These are phyloP conservation scores for Colletotrichum tanaceti DNA, from an alignment of 2,329 filamentous ascomycete genomes.

Conservation along the genomic window DNA sequence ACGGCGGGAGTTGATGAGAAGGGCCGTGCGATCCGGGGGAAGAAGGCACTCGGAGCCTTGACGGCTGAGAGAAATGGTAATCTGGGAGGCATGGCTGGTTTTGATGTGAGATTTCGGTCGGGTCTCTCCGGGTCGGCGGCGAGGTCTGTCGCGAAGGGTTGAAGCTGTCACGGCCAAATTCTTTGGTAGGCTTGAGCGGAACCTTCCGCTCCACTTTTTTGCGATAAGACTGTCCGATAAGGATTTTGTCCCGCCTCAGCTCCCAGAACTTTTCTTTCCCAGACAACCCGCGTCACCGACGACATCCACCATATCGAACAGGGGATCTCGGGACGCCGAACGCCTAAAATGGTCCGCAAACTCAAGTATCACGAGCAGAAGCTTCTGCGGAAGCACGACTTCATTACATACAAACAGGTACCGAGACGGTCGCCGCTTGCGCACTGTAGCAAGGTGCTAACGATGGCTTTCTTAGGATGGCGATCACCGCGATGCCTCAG, in stretches of 20 bases:
- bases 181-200: conserved; percentile 39
- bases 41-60: conserved; percentile 34
- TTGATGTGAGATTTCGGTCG: conserved; percentile 41
- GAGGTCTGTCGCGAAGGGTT: conserved; percentile 39
- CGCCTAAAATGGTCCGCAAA: conserved; percentile 84
- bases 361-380: conserved; percentile 98
- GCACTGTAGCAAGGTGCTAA: conserved; percentile 14
- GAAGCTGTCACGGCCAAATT: conserved; percentile 38
- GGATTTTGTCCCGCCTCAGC: conserved; percentile 35
- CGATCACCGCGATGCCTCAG: conserved; percentile 76
- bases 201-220: conserved; percentile 35
- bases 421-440: neutral
- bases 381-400: conserved; percentile 92
- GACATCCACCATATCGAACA: conserved; percentile 10
- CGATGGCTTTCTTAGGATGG: conserved; percentile 27
- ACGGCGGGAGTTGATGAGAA: conserved; percentile 36
- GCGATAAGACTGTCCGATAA: conserved; percentile 35
- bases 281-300: neutral
- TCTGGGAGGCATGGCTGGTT: conserved; percentile 54
- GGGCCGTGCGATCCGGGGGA: conserved; percentile 34
- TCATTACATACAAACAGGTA: conserved; percentile 82
- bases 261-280: conserved; percentile 28
- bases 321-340: conserved; percentile 1
- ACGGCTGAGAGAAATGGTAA: conserved; percentile 46
- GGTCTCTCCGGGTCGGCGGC: conserved; percentile 6